These are phyloP conservation scores for Phytophthora citricola DNA, from an alignment of 352 stramenopile genomes.

Conservation along the genomic window DNA sequence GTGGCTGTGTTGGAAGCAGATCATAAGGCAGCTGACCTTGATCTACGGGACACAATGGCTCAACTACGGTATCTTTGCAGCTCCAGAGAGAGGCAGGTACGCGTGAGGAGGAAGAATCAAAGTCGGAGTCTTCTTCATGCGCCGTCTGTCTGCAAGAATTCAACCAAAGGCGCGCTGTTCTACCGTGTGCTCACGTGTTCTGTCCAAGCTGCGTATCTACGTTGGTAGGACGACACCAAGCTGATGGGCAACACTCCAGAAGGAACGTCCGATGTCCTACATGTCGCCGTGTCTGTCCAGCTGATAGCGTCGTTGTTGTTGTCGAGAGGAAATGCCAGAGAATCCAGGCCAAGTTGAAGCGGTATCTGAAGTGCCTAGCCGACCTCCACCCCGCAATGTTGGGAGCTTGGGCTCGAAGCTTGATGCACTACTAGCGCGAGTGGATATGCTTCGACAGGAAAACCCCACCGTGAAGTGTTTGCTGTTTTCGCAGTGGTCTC, in stretches of 20 bases:
- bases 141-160: slow-evolving; percentile 85
- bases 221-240: slow-evolving; percentile 27
- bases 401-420: slow-evolving; percentile 75
- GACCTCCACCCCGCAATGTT: slow-evolving; percentile 1
- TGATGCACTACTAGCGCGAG: slow-evolving; percentile 61
- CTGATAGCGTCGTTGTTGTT: slow-evolving; percentile 35
- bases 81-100: slow-evolving; percentile 38
- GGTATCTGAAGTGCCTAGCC: neutral
- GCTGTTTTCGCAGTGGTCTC: slow-evolving; percentile 93
- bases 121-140: slow-evolving; percentile 35
- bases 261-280: slow-evolving; percentile 63
- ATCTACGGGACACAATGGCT: slow-evolving; percentile 57
- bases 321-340: slow-evolving; percentile 13
- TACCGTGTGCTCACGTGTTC: slow-evolving; percentile 90
- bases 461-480: slow-evolving; percentile 85
- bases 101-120: neutral
- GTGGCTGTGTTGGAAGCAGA: slow-evolving; percentile 53
- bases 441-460: slow-evolving; percentile 51
- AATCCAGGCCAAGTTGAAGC: neutral
- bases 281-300: slow-evolving; percentile 46
- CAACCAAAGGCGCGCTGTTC: slow-evolving; percentile 64
- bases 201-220: slow-evolving; percentile 56
- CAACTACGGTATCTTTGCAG: slow-evolving; percentile 73
- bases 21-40: slow-evolving; percentile 40
- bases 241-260: slow-evolving; percentile 10